Conservation (phyloP, 2,329 filamentous ascomycete species). For the Calonectria montana region DNA sequence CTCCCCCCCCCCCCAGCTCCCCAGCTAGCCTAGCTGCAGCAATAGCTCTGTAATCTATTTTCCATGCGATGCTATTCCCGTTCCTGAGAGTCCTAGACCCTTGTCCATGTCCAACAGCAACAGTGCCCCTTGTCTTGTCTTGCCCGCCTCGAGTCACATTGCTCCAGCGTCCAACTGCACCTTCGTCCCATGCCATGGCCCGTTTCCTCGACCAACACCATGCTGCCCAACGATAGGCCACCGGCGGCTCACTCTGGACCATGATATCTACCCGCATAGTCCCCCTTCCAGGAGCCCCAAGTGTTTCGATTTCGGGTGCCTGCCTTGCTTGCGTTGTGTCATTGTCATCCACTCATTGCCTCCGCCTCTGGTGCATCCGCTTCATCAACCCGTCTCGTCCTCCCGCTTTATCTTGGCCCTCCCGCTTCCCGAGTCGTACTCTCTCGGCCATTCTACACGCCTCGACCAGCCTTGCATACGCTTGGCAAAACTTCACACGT, state of each 20-base stretch:
- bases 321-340: constrained; percentile 34
- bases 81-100: background rate
- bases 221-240: constrained; percentile 38
- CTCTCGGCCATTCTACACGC: constrained; percentile 28
- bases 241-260: constrained; percentile 14
- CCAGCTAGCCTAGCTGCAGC: background rate
- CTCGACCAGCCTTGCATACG: constrained; percentile 26
- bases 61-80: constrained; percentile 12
- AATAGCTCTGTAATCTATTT: background rate
- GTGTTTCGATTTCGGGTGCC: constrained; percentile 38
- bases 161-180: background rate
- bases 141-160: constrained; percentile 16
- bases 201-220: constrained; percentile 36
- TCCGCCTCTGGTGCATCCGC: constrained; percentile 30
- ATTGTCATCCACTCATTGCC: constrained; percentile 28
- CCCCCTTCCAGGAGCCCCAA: constrained; percentile 20
- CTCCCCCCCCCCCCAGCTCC: background rate
- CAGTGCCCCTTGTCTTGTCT: constrained; percentile 8
- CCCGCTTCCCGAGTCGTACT: constrained; percentile 29
- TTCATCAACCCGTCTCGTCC: constrained; percentile 40
- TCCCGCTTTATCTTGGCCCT: constrained; percentile 25
- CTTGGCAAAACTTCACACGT: constrained; percentile 31
- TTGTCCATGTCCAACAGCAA: constrained; percentile 6
- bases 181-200: constrained; percentile 26
- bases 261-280: constrained; percentile 34